Conservation (phyloP, 2,329 filamentous ascomycete species). For the Aspergillus quadricinctus region DNA sequence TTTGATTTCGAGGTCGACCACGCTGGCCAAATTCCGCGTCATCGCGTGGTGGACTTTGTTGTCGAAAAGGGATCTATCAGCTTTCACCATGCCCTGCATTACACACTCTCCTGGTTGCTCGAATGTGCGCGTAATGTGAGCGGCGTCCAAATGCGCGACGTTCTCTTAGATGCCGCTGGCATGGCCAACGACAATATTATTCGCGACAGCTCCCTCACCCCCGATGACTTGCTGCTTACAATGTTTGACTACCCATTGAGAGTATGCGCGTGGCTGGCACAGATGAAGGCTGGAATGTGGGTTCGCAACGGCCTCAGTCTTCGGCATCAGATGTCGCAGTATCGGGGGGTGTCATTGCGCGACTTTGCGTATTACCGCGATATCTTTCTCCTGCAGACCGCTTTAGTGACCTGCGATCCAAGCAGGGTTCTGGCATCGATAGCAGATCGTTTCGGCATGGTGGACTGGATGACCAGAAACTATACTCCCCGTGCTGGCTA, state of each 20-base stretch:
- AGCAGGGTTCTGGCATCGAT: constrained; percentile 81
- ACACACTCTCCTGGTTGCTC: constrained; percentile 91
- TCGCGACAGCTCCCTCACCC: constrained; percentile 50
- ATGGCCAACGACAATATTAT: constrained; percentile 51
- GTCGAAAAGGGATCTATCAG: constrained; percentile 90
- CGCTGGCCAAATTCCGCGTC: constrained; percentile 45
- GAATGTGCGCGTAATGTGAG: constrained; percentile 79
- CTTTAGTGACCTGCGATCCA: constrained; percentile 79
- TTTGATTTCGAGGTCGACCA: constrained; percentile 69
- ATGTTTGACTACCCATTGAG: constrained; percentile 90
- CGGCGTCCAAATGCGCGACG: constrained; percentile 59
- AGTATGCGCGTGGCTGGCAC: constrained; percentile 92
- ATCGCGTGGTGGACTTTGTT: constrained; percentile 76
- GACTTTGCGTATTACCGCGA: constrained; percentile 94
- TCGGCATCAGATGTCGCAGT: constrained; percentile 89
- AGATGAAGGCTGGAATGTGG: constrained; percentile 99
- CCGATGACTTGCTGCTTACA: constrained; percentile 78
- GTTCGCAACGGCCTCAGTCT: constrained; percentile 95
- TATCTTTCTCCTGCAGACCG: constrained; percentile 88
- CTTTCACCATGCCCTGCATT: constrained; percentile 95
- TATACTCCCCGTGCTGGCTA: constrained; percentile 72
- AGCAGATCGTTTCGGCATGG: constrained; percentile 85
- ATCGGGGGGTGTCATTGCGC: constrained; percentile 80
- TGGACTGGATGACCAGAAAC: constrained; percentile 77
- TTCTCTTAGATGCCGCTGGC: constrained; percentile 68